Evolutionary conservation across 768 basidiomycete species (phyloP), one percentile per base, ranked within the genome.

Genomic region (Leucocoprinus sp.): DNA sequence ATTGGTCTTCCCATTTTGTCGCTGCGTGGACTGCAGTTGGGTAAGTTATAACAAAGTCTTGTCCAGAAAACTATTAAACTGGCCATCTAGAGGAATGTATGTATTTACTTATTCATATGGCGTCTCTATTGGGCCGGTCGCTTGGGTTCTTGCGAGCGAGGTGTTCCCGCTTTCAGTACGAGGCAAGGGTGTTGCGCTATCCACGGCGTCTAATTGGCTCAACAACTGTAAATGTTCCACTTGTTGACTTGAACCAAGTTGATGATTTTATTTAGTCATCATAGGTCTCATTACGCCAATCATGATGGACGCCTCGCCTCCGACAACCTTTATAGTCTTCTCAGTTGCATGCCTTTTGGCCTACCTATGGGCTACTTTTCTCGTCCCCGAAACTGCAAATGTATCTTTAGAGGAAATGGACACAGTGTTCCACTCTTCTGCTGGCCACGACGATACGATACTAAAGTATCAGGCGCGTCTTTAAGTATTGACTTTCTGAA

Each of bases 201-300:
- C 86, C 15, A 91, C 89, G 1, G 83, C 86, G 2, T 85, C 83
- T n/a, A 87, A 86, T 52, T 91, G 88, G 88, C 54, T 76, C 19
- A 90, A 90, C 55, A 91, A 91, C 48, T 91, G 82, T 82, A 40
- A 26, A 39, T 1, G 72, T 61, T 35, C n/a, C 19, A 14, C 18
- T 8, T 33, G 38, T 36, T 39, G 31, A 4, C 14, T 37, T 28
- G 39, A 8, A 22, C n/a, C 21, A 8, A 18, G 28, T 15, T 17
- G 17, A 41, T 17, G 35, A 26, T 11, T 24, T 4, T 28, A 22
- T 14, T 35, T 42, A 89, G 87, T 90, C 56, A 60, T 88, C 42
- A 80, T 90, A 44, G 88, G 88, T 0, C 67, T 90, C 17, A 53
- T 84, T 11, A 86, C 84, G 1, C 87, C 87, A 0, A 64, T 76